A percentile compares a stretch with the other conserved stretches of the same genome.
phyloP scores from a whole-genome alignment of 768 basidiomycete genomes.

The Termitomyces sp. region DNA sequence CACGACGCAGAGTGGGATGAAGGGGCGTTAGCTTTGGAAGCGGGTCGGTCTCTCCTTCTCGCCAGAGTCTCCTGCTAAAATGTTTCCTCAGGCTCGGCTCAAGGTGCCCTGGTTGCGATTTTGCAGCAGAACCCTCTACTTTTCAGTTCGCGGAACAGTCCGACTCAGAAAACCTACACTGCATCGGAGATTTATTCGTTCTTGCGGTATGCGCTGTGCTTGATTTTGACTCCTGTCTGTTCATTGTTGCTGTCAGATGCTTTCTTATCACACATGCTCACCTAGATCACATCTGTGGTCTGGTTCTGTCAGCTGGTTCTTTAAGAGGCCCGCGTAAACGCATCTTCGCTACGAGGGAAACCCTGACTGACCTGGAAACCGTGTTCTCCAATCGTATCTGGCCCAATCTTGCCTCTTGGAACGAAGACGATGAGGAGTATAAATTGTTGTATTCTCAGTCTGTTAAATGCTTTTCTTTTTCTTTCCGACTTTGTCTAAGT shows the following conservation, averaged over 20 bases:
- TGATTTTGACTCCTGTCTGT: neutral
- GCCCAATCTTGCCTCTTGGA: slow-evolving; percentile 80
- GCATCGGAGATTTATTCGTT: slow-evolving; percentile 51
- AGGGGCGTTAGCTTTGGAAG: slow-evolving; percentile 82
- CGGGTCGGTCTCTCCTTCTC: slow-evolving; percentile 45
- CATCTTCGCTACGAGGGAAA: slow-evolving; percentile 54
- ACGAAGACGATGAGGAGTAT: slow-evolving; percentile 51
- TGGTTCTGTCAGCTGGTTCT: slow-evolving; percentile 82
- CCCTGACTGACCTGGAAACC: slow-evolving; percentile 62
- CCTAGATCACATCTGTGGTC: slow-evolving; percentile 81
- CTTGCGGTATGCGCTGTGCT: slow-evolving; percentile 32
- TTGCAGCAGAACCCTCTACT: slow-evolving; percentile 50
- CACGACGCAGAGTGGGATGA: slow-evolving; percentile 62
- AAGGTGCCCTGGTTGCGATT: slow-evolving; percentile 68
- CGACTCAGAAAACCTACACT: slow-evolving; percentile 23
- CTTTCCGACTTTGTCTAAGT: slow-evolving; percentile 6
- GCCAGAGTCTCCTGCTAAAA: neutral
- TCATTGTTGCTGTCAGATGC: slow-evolving; percentile 40
- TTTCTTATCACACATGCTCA: slow-evolving; percentile 89
- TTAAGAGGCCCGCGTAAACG: slow-evolving; percentile 55
- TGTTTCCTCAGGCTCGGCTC: slow-evolving; percentile 62
- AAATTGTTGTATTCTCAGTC: slow-evolving; percentile 64
- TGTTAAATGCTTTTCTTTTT: slow-evolving; percentile 21
- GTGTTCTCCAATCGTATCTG: slow-evolving; percentile 77
- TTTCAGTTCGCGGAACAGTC: slow-evolving; percentile 32